Conservation (phyloP, 1,284 basidiomycete species). For the Pseudozyma pruni region DNA sequence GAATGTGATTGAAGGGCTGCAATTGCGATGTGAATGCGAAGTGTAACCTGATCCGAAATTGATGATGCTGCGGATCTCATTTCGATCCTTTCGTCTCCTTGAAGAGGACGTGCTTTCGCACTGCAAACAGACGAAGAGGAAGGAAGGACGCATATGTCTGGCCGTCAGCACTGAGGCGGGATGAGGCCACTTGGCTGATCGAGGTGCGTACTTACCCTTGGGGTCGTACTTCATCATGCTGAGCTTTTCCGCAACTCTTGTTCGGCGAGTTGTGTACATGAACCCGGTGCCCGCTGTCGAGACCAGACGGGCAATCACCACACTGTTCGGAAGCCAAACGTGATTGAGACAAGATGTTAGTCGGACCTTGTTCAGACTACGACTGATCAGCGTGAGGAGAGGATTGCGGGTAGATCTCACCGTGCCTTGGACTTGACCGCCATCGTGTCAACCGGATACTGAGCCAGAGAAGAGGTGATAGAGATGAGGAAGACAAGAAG, state of each 20-base stretch:
- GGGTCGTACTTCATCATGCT: constrained; percentile 67
- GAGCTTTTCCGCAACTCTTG: constrained; percentile 57
- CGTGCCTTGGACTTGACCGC: constrained; percentile 64
- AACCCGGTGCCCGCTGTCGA: constrained; percentile 66
- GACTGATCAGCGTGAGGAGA: neutral
- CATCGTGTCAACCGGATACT: constrained; percentile 33
- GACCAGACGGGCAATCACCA: constrained; percentile 64
- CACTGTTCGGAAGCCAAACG: constrained; percentile 24
- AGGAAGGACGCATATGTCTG: neutral
- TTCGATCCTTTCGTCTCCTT: constrained; percentile 60
- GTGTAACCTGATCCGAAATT: neutral
- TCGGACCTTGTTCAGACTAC: too few relatives aligned
- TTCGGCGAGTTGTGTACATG: constrained; percentile 63
- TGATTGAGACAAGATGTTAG: neutral
- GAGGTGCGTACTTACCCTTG: constrained; percentile 40
- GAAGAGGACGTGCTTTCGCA: constrained; percentile 64
- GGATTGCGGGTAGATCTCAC: constrained; percentile 24
- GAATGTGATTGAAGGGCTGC: neutral
- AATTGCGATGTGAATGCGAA: neutral
- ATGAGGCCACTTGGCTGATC: too few relatives aligned
- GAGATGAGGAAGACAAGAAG: neutral
- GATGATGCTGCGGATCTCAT: constrained; percentile 11
- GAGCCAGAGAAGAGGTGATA: neutral
- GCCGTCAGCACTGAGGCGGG: neutral
- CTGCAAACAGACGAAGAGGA: constrained; percentile 18